These are phyloP conservation scores for Fusarium sp. DNA, from an alignment of 2,329 filamentous ascomycete species.

Conservation along the genomic window DNA sequence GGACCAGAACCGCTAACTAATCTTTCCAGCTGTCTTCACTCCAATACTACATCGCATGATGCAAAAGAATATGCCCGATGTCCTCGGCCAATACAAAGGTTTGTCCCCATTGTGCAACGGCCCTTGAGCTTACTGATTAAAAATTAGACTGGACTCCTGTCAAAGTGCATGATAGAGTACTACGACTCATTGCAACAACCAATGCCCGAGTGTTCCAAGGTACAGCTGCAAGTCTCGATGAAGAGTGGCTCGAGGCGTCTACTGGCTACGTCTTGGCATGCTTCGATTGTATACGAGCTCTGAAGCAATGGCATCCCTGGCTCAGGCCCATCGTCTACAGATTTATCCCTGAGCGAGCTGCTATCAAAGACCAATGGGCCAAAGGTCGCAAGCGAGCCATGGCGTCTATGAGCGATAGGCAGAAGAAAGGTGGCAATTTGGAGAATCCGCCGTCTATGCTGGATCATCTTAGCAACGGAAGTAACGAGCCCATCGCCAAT, in stretches of 20 bases:
- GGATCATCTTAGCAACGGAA: slow-evolving; percentile 12
- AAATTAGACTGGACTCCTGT: slow-evolving; percentile 5
- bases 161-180: slow-evolving; percentile 6
- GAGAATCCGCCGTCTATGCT: slow-evolving; percentile 3
- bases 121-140: rapidly evolving
- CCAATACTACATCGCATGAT: slow-evolving; percentile 10
- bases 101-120: rapidly evolving
- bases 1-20: rapidly evolving
- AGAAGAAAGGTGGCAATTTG: background rate
- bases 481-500: background rate
- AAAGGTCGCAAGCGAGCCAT: slow-evolving; percentile 7
- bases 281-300: slow-evolving; percentile 21
- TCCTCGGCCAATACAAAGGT: background rate
- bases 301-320: slow-evolving; percentile 22
- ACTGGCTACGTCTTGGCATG: slow-evolving; percentile 13
- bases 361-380: slow-evolving; percentile 17
- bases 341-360: slow-evolving; percentile 10
- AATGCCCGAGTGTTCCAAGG: slow-evolving; percentile 21
- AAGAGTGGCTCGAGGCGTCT: slow-evolving; percentile 7
- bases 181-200: slow-evolving; percentile 12
- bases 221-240: slow-evolving; percentile 9
- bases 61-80: background rate
- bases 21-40: background rate
- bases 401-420: background rate
- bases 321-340: slow-evolving; percentile 9